These are phyloP conservation scores for Pseudogymnoascus sp. DNA, from an alignment of 2,329 filamentous ascomycete species.

Conservation along the genomic window DNA sequence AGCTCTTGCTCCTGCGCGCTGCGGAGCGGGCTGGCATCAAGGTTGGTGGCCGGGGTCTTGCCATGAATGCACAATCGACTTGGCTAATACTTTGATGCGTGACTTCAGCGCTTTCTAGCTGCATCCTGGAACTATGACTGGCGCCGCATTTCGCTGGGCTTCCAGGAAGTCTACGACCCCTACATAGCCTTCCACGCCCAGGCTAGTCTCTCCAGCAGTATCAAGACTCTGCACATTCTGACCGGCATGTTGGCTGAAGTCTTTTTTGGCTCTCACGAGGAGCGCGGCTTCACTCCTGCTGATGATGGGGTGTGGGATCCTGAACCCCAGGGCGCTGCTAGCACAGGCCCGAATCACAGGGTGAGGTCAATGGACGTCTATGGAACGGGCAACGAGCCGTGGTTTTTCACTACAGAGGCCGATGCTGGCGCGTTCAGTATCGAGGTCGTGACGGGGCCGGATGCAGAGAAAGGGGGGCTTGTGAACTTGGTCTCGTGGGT, in stretches of 20 bases:
- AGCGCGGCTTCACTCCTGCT: not conserved
- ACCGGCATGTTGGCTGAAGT: conserved; percentile 22
- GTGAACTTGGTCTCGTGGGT: conserved; percentile 6
- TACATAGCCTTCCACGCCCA: conserved; percentile 30
- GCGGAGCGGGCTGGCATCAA: conserved; percentile 31
- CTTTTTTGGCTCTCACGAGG: not conserved
- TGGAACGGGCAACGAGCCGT: not conserved
- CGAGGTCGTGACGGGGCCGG: conserved; percentile 10
- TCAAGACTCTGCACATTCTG: conserved; percentile 29
- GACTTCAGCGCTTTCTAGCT: conserved; percentile 21
- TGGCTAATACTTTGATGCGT: not conserved
- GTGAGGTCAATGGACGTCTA: not conserved
- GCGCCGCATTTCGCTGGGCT: conserved; percentile 24
- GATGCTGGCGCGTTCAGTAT: conserved; percentile 14
- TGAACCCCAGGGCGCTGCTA: not conserved
- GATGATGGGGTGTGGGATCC: conserved; percentile 1
- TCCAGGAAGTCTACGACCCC: conserved; percentile 30
- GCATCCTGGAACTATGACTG: conserved; percentile 30
- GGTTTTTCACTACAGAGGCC: conserved; percentile 6
- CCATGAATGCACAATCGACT: not conserved
- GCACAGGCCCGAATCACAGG: not conserved
- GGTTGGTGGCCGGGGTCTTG: not conserved
- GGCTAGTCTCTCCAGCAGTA: conserved; percentile 22
- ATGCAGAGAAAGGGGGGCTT: conserved; percentile 9
- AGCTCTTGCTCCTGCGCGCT: conserved; percentile 31